Conservation (phyloP, 106 monocot species). For the Chionographis japonica region DNA sequence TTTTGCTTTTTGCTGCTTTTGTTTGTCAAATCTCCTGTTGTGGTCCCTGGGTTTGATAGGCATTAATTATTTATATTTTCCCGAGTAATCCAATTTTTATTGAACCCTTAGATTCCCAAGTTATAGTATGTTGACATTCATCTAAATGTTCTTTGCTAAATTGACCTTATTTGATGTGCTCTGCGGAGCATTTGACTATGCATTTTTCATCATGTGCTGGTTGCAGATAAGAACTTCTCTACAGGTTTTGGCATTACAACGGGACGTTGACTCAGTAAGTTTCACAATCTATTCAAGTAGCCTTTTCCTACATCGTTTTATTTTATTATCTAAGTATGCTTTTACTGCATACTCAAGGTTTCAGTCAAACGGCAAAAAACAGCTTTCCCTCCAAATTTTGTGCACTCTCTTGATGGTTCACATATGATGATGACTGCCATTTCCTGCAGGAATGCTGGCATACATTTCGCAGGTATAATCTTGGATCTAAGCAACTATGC, state of each 20-base stretch:
- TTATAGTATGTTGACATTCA: too few species aligned
- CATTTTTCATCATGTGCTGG: neutral
- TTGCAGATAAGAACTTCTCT: slow-evolving; percentile 78
- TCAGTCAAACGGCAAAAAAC: slow-evolving; percentile 70
- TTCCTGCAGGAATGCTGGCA: slow-evolving; percentile 66
- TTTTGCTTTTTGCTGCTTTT: too few species aligned
- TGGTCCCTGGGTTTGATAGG: too few species aligned
- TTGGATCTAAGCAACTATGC: neutral
- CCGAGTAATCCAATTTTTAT: too few species aligned
- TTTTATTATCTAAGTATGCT: neutral
- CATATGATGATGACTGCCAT: slow-evolving; percentile 99
- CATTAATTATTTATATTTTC: too few species aligned
- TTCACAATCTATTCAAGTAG: neutral
- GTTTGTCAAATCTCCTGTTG: too few species aligned
- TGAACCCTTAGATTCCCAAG: too few species aligned
- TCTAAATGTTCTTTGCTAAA: too few species aligned
- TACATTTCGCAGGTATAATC: slow-evolving; percentile 76
- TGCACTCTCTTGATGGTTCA: slow-evolving; percentile 96
- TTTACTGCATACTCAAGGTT: slow-evolving; percentile 36
- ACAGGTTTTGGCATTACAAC: slow-evolving; percentile 61
- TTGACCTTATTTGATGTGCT: neutral
- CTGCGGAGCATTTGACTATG: neutral
- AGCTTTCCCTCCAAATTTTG: slow-evolving; percentile 95
- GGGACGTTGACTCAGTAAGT: slow-evolving; percentile 49
- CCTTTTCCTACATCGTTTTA: neutral